phyloP scores from a whole-genome alignment of 148 eudicot genomes.

The Oxyria digyna region DNA sequence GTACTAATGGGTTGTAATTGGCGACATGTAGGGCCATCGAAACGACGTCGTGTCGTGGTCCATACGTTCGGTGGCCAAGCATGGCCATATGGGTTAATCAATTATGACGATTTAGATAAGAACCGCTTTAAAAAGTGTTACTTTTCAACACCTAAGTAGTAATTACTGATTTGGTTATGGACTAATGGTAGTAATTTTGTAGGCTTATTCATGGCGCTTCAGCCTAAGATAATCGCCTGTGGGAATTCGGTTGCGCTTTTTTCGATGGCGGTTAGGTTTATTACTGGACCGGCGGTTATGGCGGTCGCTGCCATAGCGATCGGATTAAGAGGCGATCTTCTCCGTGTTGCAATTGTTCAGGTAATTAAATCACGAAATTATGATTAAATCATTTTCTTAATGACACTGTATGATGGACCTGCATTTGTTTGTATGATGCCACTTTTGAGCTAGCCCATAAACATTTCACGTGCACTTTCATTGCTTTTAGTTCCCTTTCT shows the following conservation, averaged over 20 bases:
- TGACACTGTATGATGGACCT: background rate
- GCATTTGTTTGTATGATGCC: background rate
- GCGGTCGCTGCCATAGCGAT: slow-evolving; percentile 30
- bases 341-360: slow-evolving; percentile 46
- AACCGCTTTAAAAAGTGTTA: background rate
- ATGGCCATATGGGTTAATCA: background rate
- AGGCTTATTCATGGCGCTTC: slow-evolving; percentile 52
- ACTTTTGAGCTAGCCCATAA: background rate
- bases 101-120: slow-evolving; percentile 1
- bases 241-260: slow-evolving; percentile 33
- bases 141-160: background rate
- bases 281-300: slow-evolving; percentile 39
- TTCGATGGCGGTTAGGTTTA: slow-evolving; percentile 35
- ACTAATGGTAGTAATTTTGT: background rate
- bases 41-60: slow-evolving; percentile 12
- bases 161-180: background rate
- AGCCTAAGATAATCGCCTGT: slow-evolving; percentile 48
- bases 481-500: background rate
- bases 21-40: slow-evolving; percentile 10
- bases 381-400: background rate
- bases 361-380: slow-evolving; percentile 9
- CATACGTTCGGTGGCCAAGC: slow-evolving; percentile 4
- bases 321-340: slow-evolving; percentile 31
- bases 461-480: slow-evolving; percentile 8
- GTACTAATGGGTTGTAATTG: slow-evolving; percentile 4